A percentile compares a stretch with the other conserved stretches of the same genome.
phyloP scores from a whole-genome alignment of 768 basidiomycete species.

The Amanita phalloides region DNA sequence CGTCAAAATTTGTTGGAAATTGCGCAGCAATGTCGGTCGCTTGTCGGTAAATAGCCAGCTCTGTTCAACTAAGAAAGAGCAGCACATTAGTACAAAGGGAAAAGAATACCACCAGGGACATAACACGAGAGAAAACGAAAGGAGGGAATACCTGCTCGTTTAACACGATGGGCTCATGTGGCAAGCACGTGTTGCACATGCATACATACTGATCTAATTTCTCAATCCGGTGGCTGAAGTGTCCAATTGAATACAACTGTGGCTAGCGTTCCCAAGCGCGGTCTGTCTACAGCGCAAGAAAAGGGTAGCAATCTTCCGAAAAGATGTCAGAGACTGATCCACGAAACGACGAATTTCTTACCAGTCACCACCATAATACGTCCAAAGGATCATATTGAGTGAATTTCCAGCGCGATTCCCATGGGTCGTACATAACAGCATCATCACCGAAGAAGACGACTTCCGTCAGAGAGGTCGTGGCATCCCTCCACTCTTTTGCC shows the following conservation, averaged over 20 bases:
- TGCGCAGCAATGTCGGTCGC: neutral
- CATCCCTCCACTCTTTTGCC: neutral
- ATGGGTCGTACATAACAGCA: neutral
- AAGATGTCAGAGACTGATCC: too few relatives aligned
- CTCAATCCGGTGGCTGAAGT: neutral
- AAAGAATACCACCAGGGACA: neutral
- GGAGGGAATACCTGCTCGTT: neutral
- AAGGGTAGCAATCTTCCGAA: too few relatives aligned
- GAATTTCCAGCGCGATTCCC: neutral
- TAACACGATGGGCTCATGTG: neutral
- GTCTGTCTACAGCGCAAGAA: neutral
- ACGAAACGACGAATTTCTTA: neutral
- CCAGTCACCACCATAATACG: neutral
- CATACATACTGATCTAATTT: too few relatives aligned
- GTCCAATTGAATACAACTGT: neutral
- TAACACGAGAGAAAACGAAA: neutral
- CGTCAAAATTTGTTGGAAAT: neutral
- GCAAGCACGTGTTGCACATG: neutral
- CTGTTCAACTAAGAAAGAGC: neutral
- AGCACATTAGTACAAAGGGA: neutral
- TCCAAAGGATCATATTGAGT: neutral
- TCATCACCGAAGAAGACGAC: neutral
- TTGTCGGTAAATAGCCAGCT: neutral
- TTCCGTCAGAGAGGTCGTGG: neutral
- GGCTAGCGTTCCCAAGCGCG: neutral